phyloP scores from a whole-genome alignment of 441 rosid species.

The Populus hybrid region DNA sequence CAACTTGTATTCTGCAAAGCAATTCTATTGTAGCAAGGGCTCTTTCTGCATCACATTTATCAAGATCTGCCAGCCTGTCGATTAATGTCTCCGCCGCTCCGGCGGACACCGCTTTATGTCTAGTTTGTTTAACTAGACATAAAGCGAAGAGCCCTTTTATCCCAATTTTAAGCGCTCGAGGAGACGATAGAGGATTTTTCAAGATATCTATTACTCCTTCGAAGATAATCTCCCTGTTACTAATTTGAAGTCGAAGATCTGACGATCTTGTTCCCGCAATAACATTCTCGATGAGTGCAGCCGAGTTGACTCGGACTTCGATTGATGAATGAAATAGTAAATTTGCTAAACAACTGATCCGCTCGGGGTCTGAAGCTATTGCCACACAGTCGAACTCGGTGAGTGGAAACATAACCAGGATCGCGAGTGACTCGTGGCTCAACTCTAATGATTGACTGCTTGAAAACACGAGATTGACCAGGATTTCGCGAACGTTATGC shows the following conservation, averaged over 20 bases:
- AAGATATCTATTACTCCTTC: constrained; percentile 64
- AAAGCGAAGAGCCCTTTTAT: constrained; percentile 66
- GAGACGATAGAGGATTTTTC: constrained; percentile 38
- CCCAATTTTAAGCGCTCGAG: constrained; percentile 69
- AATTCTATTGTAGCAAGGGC: constrained; percentile 82
- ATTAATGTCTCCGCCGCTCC: constrained; percentile 67
- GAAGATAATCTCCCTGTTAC: constrained; percentile 45
- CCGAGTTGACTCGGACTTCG: constrained; percentile 76
- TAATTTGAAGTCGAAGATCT: constrained; percentile 53
- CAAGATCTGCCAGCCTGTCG: constrained; percentile 66
- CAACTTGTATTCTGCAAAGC: constrained; percentile 59
- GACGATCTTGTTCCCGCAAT: constrained; percentile 57
- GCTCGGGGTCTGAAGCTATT: constrained; percentile 45
- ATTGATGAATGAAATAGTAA: constrained; percentile 55
- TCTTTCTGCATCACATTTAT: constrained; percentile 75
- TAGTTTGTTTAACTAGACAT: constrained; percentile 62
- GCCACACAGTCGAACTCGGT: constrained; percentile 49
- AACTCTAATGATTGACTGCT: constrained; percentile 44
- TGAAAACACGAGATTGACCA: constrained; percentile 39
- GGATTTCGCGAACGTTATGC: constrained; percentile 41
- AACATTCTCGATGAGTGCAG: constrained; percentile 64
- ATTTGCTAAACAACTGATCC: constrained; percentile 41
- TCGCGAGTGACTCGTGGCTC: constrained; percentile 54
- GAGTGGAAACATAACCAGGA: constrained; percentile 63
- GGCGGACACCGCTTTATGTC: constrained; percentile 64